Base-by-base conservation (phyloP, 1,284 basidiomycete genomes). In the Cystobasidium pallidum region DNA sequence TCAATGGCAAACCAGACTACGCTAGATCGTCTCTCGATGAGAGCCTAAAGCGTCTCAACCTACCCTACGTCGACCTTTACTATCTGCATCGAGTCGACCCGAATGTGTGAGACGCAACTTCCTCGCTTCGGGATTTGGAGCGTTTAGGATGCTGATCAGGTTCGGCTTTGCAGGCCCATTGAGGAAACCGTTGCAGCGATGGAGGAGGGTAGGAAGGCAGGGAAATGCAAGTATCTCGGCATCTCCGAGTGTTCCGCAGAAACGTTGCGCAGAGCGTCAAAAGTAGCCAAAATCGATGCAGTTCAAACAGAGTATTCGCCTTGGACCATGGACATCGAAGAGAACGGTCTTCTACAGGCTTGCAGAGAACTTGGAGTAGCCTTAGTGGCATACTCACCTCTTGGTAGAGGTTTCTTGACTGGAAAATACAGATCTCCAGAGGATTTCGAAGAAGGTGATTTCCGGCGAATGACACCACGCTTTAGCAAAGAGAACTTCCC, bases 361-460 rank as follows among this genome's bases (percentile, higher is more conserved):
- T 81, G 80, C 72, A 76, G 78, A n/a, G 78, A 82, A 74, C 75
- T 59, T 76, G 80, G 80, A 2, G 78, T 83, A 13, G 78, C 86
- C 21, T 82, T 90, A 49, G 82, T 89, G 3, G 86, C 87, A 2
- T 90, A 89, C 77, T 84, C 84, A 13, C 86, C 87, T 0, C 82
- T 89, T 15, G 87, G 87, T 0, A 81, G 87, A n/a, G 89, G 88
- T 0, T 77, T 90, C 57, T 78, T 90, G 28, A 87, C 87, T 0
- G 88, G 88, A 0, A 80, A 81, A 76, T 83, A 83, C 76, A 83
- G 82, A 78, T 83, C 82, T 7, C 79, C 80, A 0, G 83, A 83
- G 21, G 86, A 88, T 73, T 84, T 88, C 72, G 82, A 83, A 10
- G 81, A 82, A 34, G 83, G 80, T 39, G 88, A 88, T 76, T 83